Percentiles rank a stretch among this genome's conserved stretches.
Evolutionary conservation across 306 rosid genomes (phyloP).

Genomic region (Trichosanthes truncata): DNA sequence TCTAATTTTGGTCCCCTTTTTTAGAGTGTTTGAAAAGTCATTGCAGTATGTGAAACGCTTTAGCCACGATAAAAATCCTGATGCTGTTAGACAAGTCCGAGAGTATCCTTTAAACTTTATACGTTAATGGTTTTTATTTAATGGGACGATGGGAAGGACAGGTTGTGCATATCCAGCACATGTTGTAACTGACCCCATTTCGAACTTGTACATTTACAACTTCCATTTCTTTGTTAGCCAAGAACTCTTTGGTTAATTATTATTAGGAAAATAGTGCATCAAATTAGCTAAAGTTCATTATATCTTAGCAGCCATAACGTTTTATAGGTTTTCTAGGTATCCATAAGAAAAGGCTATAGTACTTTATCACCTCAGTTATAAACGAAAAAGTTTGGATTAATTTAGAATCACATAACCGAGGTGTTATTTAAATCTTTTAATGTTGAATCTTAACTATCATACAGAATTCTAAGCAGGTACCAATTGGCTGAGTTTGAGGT

Average conservation of each 20-base stretch:
- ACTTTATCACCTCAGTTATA: not conserved
- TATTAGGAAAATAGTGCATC: not conserved
- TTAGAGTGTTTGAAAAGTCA: slow-evolving; percentile 91
- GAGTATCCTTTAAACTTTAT: slow-evolving; percentile 62
- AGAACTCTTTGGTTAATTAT: not conserved
- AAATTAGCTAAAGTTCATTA: not conserved
- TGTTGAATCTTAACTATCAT: slow-evolving; percentile 44
- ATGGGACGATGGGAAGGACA: not conserved
- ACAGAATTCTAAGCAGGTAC: slow-evolving; percentile 81
- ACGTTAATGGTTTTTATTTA: not conserved
- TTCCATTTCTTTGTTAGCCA: not conserved
- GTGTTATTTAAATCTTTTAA: not conserved
- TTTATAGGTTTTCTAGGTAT: too few relatives aligned
- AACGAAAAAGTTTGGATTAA: not conserved
- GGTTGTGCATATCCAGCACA: not conserved
- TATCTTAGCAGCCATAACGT: not conserved
- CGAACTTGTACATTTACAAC: not conserved
- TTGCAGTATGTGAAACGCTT: slow-evolving; percentile 92
- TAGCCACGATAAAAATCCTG: slow-evolving; percentile 90
- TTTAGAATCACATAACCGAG: not conserved
- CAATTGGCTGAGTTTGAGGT: slow-evolving; percentile 95
- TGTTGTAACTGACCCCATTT: not conserved
- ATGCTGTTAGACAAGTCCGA: slow-evolving; percentile 98
- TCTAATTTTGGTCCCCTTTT: not conserved
- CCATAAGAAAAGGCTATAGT: too few relatives aligned